Percentiles rank a stretch among this genome's conserved stretches.
Conservation (phyloP, 352 stramenopile species). For the Phytophthora aleatoria region DNA sequence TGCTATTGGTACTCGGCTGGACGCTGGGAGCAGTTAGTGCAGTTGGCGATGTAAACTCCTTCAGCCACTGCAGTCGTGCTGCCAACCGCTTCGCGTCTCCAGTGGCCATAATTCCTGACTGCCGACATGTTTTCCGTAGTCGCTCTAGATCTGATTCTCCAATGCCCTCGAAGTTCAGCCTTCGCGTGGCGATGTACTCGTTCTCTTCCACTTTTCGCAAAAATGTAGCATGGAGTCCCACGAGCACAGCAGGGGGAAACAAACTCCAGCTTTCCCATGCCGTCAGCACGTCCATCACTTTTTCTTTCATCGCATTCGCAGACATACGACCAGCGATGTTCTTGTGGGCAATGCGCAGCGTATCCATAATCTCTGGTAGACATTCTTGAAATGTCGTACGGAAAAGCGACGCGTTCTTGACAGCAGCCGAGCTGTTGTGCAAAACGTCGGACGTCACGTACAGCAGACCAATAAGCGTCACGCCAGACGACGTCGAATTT, state of each 20-base stretch:
- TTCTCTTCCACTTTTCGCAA: constrained; percentile 71
- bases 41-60: constrained; percentile 66
- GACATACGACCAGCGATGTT: constrained; percentile 76
- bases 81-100: constrained; percentile 50
- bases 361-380: constrained; percentile 76
- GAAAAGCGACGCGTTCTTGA: constrained; percentile 91
- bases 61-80: constrained; percentile 64
- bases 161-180: constrained; percentile 21
- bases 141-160: constrained; percentile 51
- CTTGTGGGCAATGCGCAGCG: constrained; percentile 54
- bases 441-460: constrained; percentile 90
- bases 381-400: constrained; percentile 85
- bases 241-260: constrained; percentile 73
- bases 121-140: constrained; percentile 67
- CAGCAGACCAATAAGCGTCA: constrained; percentile 66
- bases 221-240: constrained; percentile 85
- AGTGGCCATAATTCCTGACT: constrained; percentile 65
- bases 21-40: constrained; percentile 7
- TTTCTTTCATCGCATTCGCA: constrained; percentile 81
- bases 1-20: constrained; percentile 1
- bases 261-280: constrained; percentile 84
- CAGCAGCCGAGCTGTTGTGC: constrained; percentile 87
- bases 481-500: constrained; percentile 35
- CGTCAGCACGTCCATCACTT: constrained; percentile 74
- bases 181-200: constrained; percentile 38